Conservation (phyloP, 108 stramenopile genomes). For the Chaetoceros muelleri region DNA sequence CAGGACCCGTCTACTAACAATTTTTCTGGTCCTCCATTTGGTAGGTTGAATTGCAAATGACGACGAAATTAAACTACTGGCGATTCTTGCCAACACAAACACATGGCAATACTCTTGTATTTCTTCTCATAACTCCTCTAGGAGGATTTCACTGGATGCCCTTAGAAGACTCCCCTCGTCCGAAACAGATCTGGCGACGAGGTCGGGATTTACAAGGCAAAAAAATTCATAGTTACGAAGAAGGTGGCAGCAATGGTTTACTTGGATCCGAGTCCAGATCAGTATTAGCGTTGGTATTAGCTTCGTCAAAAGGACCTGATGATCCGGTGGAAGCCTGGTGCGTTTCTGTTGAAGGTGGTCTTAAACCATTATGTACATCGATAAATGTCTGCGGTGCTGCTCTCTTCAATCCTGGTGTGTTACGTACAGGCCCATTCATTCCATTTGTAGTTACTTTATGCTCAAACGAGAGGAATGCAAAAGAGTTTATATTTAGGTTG, state of each 20-base stretch:
- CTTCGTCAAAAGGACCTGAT: constrained; percentile 38
- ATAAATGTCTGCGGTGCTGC: constrained; percentile 13
- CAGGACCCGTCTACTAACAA: constrained; percentile 68
- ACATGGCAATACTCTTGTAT: constrained; percentile 61
- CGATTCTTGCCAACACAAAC: constrained; percentile 77
- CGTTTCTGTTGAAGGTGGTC: constrained; percentile 58
- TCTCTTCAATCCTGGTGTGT: not conserved
- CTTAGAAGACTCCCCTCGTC: constrained; percentile 70
- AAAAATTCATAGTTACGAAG: constrained; percentile 81
- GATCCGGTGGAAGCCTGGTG: constrained; percentile 71
- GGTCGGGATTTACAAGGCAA: constrained; percentile 70
- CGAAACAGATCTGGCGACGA: constrained; percentile 78
- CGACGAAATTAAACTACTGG: constrained; percentile 89
- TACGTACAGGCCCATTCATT: not conserved
- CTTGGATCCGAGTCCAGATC: constrained; percentile 54
- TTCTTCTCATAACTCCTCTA: constrained; percentile 78
- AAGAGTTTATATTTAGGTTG: constrained; percentile 21
- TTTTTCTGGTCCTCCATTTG: too few species aligned
- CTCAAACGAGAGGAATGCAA: constrained; percentile 13
- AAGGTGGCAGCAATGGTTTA: constrained; percentile 79
- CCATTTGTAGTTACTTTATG: not conserved
- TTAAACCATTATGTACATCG: constrained; percentile 45
- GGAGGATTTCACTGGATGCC: constrained; percentile 88
- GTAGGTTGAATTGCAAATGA: constrained; percentile 90
- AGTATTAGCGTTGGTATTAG: constrained; percentile 57